phyloP scores from a whole-genome alignment of 75 land plant genomes.

The Picea glauca region DNA sequence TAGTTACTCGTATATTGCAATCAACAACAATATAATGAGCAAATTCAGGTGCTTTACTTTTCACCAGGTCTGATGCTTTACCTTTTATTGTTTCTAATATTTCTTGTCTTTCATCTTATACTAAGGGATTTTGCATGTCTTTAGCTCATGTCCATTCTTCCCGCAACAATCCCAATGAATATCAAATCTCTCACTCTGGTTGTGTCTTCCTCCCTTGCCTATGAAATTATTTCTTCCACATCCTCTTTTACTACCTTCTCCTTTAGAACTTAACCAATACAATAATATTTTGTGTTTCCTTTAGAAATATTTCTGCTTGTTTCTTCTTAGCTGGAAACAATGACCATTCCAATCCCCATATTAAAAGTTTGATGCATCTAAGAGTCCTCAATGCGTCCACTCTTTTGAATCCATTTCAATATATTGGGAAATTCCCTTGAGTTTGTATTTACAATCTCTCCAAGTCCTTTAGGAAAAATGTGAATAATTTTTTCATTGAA shows the following conservation, averaged over 20 bases:
- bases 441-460: slow-evolving; percentile 52
- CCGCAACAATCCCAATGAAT: too few relatives aligned
- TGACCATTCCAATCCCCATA: slow-evolving; percentile 99
- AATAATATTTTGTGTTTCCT: slow-evolving; percentile 23
- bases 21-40: too few relatives aligned
- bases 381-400: slow-evolving; percentile 71
- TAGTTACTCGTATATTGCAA: too few relatives aligned
- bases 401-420: slow-evolving; percentile 71
- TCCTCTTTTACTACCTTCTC: slow-evolving; percentile 29
- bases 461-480: slow-evolving; percentile 87
- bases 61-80: too few relatives aligned
- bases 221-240: too few relatives aligned
- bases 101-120: too few relatives aligned
- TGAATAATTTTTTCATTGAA: slow-evolving; percentile 97
- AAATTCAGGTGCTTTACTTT: too few relatives aligned
- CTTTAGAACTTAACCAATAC: slow-evolving; percentile 74
- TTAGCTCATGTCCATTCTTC: too few relatives aligned
- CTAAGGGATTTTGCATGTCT: too few relatives aligned
- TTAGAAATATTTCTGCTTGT: slow-evolving; percentile 43
- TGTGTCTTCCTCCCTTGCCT: too few relatives aligned
- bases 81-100: too few relatives aligned
- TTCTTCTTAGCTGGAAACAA: slow-evolving; percentile 53
- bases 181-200: too few relatives aligned
- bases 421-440: slow-evolving; percentile 57
- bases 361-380: slow-evolving; percentile 95